Evolutionary conservation across 139 green algal genomes (phyloP).

Genomic region (Pycnococcus provasolii): DNA sequence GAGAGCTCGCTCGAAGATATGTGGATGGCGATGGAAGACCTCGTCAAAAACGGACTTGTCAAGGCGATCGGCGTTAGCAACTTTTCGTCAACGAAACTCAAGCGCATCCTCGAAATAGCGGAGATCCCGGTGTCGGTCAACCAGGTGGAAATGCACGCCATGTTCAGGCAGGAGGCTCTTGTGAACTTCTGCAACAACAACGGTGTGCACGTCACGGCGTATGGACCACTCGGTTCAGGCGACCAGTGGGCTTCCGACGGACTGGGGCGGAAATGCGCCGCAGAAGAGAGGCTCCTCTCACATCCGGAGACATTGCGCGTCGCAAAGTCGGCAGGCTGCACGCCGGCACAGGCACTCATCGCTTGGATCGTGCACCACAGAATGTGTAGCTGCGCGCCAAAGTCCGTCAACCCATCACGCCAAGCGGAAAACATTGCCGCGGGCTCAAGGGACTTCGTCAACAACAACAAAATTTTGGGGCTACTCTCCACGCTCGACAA

Average conservation of each 20-base stretch:
- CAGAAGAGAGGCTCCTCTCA: too few relatives aligned
- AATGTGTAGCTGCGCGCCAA: too few relatives aligned
- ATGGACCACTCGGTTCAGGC: constrained; percentile 12
- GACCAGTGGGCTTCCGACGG: constrained; percentile 14
- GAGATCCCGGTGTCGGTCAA: constrained; percentile 12
- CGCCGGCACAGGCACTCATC: too few relatives aligned
- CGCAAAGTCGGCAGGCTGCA: too few relatives aligned
- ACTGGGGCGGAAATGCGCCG: neutral
- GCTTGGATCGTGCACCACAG: too few relatives aligned
- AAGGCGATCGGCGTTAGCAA: constrained; percentile 12
- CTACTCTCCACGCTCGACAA: too few relatives aligned
- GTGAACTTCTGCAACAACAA: constrained; percentile 12
- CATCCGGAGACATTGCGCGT: too few relatives aligned
- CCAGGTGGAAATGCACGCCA: constrained; percentile 22
- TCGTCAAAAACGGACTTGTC: constrained; percentile 1
- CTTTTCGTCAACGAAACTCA: constrained; percentile 12
- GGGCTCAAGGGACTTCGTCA: too few relatives aligned
- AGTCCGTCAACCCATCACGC: too few relatives aligned
- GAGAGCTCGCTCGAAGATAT: neutral
- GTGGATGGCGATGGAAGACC: constrained; percentile 8
- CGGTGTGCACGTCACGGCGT: constrained; percentile 14
- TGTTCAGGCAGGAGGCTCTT: constrained; percentile 10
- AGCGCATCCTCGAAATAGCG: neutral
- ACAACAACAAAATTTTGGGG: too few relatives aligned
- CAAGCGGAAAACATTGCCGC: too few relatives aligned